Base-by-base conservation (phyloP, 2,329 filamentous ascomycete species). In the Dissoconium aciculare region DNA sequence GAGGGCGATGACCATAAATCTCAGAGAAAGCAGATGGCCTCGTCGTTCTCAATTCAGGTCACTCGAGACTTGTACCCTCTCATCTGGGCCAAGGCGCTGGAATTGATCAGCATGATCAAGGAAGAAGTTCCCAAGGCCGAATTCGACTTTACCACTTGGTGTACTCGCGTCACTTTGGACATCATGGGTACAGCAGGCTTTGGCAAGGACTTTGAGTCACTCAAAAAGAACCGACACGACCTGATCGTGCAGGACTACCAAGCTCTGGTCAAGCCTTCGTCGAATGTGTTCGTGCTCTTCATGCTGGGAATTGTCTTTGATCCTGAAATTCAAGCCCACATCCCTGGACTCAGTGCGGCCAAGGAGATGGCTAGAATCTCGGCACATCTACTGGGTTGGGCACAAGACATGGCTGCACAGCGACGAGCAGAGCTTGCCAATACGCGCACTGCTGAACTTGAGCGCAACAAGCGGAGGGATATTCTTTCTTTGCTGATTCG, bases 401-500 rank as follows among this genome's bases (percentile, higher is more conserved):
- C 28, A 11, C 11, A 30, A 8, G 19, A 17, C 16, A 16, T 30
- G 16, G 3, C 5, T n/a, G 4, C 5, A 11, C 9, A 17, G 11
- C 28, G 28, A 4, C 6, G 25, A 27, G 25, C 25, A 8, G 25
- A 27, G 13, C 4, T 17, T n/a, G 11, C 10, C 16, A 11, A 17
- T 11, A 13, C n/a, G 9, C 6, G 19, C 14, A 12, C 19, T 5
- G 19, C 9, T 11, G 16, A 16, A 17, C 14, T 9, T 6, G n/a
- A 30, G 14, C 13, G 56, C 1, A 60, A 71, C 37, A 87, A 87
- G 60, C 73, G 74, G 48, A 60, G 55, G 5, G 80, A 89, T 51
- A 84, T 89, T 33, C 60, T 89, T 24, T 80, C 75, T 1, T 74
- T 84, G 0, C 79, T 80, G 11, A 60, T 87, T 31, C 66, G 73